Conservation (phyloP, 805 yeast species). For the Candida sonorensis region DNA sequence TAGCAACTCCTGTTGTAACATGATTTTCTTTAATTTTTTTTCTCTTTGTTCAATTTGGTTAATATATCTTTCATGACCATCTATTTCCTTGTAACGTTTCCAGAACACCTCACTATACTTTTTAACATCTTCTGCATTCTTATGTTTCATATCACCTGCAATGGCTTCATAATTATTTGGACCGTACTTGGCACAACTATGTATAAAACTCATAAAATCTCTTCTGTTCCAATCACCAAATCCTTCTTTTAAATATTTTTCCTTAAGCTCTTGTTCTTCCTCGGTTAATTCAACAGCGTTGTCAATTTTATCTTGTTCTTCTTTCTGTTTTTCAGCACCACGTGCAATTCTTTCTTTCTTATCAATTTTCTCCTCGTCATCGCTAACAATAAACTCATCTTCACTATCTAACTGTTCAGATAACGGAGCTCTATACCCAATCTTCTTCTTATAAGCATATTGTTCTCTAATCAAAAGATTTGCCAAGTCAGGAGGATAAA, state of each 20-base stretch:
- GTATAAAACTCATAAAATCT: slow-evolving; percentile 67
- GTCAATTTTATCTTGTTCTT: slow-evolving; percentile 51
- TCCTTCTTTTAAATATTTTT: slow-evolving; percentile 45
- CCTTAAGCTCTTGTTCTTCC: slow-evolving; percentile 52
- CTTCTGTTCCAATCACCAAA: slow-evolving; percentile 68
- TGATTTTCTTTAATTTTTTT: slow-evolving; percentile 50
- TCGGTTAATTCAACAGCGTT: slow-evolving; percentile 52
- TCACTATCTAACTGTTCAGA: slow-evolving; percentile 55
- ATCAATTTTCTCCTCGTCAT: slow-evolving; percentile 22
- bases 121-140: slow-evolving; percentile 52
- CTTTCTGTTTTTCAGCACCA: slow-evolving; percentile 30
- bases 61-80: slow-evolving; percentile 65
- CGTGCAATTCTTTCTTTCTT: slow-evolving; percentile 18
- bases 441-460: slow-evolving; percentile 51
- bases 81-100: slow-evolving; percentile 51
- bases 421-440: slow-evolving; percentile 50
- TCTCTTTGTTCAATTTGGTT: slow-evolving; percentile 71
- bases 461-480: slow-evolving; percentile 59
- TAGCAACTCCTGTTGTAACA: slow-evolving; percentile 49
- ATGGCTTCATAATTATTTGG: slow-evolving; percentile 44
- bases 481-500: slow-evolving; percentile 50
- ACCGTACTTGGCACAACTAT: slow-evolving; percentile 63
- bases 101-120: slow-evolving; percentile 57
- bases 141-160: slow-evolving; percentile 48
- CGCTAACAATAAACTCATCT: slow-evolving; percentile 36